These are phyloP conservation scores for Porcisia hertigi DNA, from an alignment of 208 protist genomes.

Conservation along the genomic window DNA sequence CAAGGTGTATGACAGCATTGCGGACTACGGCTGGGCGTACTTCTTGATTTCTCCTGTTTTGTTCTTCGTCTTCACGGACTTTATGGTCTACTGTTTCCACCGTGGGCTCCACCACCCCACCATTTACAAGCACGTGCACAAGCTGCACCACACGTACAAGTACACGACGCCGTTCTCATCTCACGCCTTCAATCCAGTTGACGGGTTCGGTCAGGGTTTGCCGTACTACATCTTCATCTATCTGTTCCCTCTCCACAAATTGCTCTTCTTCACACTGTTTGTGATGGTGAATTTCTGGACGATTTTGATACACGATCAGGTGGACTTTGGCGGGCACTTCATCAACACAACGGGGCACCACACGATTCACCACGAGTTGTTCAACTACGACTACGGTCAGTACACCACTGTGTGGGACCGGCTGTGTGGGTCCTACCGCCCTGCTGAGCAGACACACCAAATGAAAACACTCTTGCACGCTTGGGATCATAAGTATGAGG, in stretches of 20 bases:
- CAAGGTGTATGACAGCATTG: constrained; percentile 76
- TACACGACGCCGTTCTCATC: constrained; percentile 90
- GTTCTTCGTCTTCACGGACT: constrained; percentile 94
- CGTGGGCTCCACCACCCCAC: constrained; percentile 89
- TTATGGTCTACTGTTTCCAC: constrained; percentile 95
- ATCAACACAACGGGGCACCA: constrained; percentile 90
- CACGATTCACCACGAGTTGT: constrained; percentile 93
- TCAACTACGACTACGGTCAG: constrained; percentile 95
- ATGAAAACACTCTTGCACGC: constrained; percentile 31
- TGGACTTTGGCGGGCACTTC: constrained; percentile 82
- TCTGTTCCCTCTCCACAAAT: constrained; percentile 89
- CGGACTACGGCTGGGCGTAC: constrained; percentile 79
- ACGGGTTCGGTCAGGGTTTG: constrained; percentile 90
- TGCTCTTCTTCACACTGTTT: constrained; percentile 86
- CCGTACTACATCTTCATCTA: constrained; percentile 94
- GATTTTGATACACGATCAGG: constrained; percentile 94
- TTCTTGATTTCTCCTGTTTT: constrained; percentile 60
- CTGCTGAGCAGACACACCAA: constrained; percentile 76
- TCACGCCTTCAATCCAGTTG: constrained; percentile 93
- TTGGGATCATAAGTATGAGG: constrained; percentile 31
- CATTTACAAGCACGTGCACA: constrained; percentile 92
- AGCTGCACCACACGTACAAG: constrained; percentile 91
- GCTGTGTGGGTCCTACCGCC: constrained; percentile 85
- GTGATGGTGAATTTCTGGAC: constrained; percentile 95
- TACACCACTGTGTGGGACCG: constrained; percentile 95